These are phyloP conservation scores for Glycine tomentella DNA, from an alignment of 306 rosid genomes.

Conservation along the genomic window DNA sequence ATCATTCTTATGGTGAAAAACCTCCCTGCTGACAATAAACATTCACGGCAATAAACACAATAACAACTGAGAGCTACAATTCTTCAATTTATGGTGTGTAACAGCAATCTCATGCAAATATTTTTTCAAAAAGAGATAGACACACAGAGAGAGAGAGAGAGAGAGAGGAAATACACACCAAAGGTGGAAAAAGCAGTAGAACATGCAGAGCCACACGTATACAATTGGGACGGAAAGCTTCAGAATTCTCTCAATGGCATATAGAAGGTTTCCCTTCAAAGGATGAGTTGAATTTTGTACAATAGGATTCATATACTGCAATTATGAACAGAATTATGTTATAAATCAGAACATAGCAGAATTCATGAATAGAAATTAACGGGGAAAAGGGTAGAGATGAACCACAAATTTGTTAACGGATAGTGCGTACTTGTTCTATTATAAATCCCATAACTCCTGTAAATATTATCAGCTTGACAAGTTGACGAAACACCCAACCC, in stretches of 20 bases:
- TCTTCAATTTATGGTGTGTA: constrained; percentile 18
- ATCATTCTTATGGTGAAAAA: no score
- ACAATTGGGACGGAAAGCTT: constrained; percentile 97
- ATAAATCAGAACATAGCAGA: constrained; percentile 39
- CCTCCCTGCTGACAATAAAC: no score
- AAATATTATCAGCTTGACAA: constrained; percentile 83
- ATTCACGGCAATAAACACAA: constrained; percentile 15
- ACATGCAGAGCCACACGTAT: constrained; percentile 99
- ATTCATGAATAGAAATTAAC: constrained; percentile 19
- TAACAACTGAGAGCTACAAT: background rate
- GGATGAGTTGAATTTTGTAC: constrained; percentile 95
- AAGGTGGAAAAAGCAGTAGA: constrained; percentile 96
- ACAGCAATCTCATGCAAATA: constrained; percentile 13
- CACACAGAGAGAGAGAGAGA: no score
- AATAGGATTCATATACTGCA: constrained; percentile 96
- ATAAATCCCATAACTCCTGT: constrained; percentile 98
- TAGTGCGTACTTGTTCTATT: constrained; percentile 82
- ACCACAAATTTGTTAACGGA: constrained; percentile 28
- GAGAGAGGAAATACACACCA: constrained; percentile 63
- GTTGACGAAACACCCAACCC: constrained; percentile 92
- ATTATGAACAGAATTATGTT: constrained; percentile 38
- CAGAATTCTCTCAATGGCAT: constrained; percentile 88
- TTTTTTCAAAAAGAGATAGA: background rate
- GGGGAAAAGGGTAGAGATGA: background rate
- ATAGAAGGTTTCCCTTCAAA: constrained; percentile 84